Evolutionary conservation across 768 basidiomycete genomes (phyloP).

Genomic region (Phylloporus rhodoxanthus): DNA sequence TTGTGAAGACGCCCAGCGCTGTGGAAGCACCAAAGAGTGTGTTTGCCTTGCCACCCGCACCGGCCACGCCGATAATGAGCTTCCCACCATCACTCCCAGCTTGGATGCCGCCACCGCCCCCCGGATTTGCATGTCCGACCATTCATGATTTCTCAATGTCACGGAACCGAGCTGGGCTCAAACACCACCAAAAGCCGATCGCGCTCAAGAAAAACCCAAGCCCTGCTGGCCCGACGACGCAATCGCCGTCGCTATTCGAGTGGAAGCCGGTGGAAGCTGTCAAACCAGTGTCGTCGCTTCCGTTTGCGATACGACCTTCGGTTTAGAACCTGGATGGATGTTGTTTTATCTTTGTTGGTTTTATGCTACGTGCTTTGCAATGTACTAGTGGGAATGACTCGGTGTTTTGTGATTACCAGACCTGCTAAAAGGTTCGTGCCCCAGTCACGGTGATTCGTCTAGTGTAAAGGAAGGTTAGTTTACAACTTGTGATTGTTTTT

Average conservation of each 20-base stretch:
- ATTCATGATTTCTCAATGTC: conserved; percentile 16
- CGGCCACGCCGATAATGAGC: conserved; percentile 16
- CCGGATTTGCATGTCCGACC: conserved; percentile 12
- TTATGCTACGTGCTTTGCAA: not conserved
- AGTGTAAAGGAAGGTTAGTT: no score
- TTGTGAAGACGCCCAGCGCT: conserved; percentile 4
- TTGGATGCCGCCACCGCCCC: conserved; percentile 20
- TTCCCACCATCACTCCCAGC: conserved; percentile 20
- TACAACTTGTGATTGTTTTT: no score
- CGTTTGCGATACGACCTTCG: conserved; percentile 21
- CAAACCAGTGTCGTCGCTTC: conserved; percentile 20
- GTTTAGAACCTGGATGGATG: not conserved
- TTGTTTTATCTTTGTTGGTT: not conserved
- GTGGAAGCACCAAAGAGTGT: not conserved
- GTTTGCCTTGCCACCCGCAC: conserved; percentile 13
- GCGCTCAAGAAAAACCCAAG: conserved; percentile 24
- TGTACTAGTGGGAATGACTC: no score
- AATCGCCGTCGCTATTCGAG: conserved; percentile 14
- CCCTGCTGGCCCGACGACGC: conserved; percentile 4
- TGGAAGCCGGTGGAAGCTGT: conserved; percentile 24
- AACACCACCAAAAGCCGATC: conserved; percentile 34
- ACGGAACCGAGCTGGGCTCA: conserved; percentile 21
- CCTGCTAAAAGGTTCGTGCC: no score
- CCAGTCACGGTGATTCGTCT: no score
- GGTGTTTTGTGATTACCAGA: no score